Conservation (phyloP, 495 filamentous ascomycete genomes). For the Penicillium egyptiacum region DNA sequence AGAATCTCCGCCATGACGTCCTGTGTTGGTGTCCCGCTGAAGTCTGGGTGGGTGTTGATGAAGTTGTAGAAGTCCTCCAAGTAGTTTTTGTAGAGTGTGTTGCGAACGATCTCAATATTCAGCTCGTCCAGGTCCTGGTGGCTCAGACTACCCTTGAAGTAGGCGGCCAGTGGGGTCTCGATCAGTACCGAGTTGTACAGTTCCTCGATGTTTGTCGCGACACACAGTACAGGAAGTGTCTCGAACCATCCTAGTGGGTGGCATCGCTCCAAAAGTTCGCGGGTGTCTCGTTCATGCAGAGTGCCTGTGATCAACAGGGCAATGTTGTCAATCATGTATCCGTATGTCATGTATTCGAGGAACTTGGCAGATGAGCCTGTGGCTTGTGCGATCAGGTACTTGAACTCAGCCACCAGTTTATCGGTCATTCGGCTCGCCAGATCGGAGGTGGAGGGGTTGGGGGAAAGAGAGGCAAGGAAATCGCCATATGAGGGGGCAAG, state of each 20-base stretch:
- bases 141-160: slow-evolving; percentile 93
- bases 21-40: slow-evolving; percentile 82
- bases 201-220: slow-evolving; percentile 97
- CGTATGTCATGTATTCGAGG: slow-evolving; percentile 95
- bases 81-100: slow-evolving; percentile 99
- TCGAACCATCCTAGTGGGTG: slow-evolving; percentile 99
- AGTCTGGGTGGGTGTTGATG: slow-evolving; percentile 79
- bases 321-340: slow-evolving; percentile 99
- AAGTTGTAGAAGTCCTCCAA: slow-evolving; percentile 96
- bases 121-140: slow-evolving; percentile 97
- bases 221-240: slow-evolving; percentile 95
- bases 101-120: slow-evolving; percentile 98
- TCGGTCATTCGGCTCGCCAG: slow-evolving; percentile 95
- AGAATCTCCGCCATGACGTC: slow-evolving; percentile 94
- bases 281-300: slow-evolving; percentile 93
- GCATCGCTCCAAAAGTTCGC: slow-evolving; percentile 92
- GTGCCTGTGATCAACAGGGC: slow-evolving; percentile 98
- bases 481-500: slow-evolving; percentile 96
- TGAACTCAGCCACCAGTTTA: slow-evolving; percentile 96
- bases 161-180: slow-evolving; percentile 91
- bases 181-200: slow-evolving; percentile 97
- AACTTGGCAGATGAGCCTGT: slow-evolving; percentile 89
- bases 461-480: slow-evolving; percentile 90
- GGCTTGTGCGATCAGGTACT: slow-evolving; percentile 90
- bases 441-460: slow-evolving; percentile 93